Conservation (phyloP, 306 rosid species). For the Malus sieversii region DNA sequence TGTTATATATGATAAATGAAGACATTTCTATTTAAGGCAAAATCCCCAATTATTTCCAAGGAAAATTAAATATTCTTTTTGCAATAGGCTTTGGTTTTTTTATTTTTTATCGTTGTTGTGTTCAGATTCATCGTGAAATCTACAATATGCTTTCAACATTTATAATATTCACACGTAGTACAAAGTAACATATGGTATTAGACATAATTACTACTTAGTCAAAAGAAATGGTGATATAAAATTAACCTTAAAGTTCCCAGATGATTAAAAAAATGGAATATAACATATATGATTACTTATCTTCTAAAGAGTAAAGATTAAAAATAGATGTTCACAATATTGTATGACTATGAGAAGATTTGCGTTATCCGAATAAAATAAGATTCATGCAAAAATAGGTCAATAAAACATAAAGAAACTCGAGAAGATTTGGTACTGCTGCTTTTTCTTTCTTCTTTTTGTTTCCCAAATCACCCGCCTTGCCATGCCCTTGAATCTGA, state of each 20-base stretch:
- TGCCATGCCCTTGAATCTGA: slow-evolving; percentile 15
- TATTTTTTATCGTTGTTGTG: neutral
- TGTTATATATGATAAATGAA: neutral
- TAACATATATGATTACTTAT: neutral
- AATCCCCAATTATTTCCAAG: neutral
- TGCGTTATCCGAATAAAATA: neutral
- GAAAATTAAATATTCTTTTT: no score
- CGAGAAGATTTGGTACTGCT: slow-evolving; percentile 43
- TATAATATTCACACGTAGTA: neutral
- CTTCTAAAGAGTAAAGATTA: neutral
- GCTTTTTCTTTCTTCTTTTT: slow-evolving; percentile 68
- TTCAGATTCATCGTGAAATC: neutral
- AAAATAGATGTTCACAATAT: neutral
- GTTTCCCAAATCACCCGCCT: slow-evolving; percentile 40
- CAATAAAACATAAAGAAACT: slow-evolving; percentile 34
- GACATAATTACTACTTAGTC: neutral
- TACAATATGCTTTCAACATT: neutral
- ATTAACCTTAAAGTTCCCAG: neutral
- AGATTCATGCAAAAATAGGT: slow-evolving; percentile 3
- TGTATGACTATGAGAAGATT: neutral
- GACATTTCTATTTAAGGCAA: neutral
- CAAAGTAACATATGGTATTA: neutral
- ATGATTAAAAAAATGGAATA: neutral
- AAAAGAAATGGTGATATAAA: neutral
- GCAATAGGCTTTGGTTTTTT: no score